These are phyloP conservation scores for Suillus sp. DNA, from an alignment of 768 basidiomycete genomes.

Conservation along the genomic window DNA sequence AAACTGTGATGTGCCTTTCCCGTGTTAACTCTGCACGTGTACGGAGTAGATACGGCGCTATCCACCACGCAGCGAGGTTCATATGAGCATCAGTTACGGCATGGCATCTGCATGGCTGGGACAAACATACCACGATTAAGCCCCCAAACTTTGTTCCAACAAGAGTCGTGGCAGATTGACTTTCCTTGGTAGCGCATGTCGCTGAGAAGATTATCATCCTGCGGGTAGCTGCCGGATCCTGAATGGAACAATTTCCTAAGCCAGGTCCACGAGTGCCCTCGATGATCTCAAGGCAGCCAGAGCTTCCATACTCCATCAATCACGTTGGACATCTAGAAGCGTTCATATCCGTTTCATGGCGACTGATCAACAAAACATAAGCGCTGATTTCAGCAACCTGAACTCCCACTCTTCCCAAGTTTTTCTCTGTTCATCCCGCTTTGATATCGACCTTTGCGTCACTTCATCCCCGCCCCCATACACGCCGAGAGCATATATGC, in stretches of 20 bases:
- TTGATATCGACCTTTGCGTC: background rate
- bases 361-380: conserved; percentile 4
- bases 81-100: conserved; percentile 3
- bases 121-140: background rate
- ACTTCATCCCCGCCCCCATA: background rate
- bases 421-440: background rate
- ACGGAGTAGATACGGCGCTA: conserved; percentile 2
- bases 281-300: background rate
- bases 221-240: background rate
- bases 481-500: conserved; percentile 2
- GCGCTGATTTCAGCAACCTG: conserved; percentile 3
- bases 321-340: conserved; percentile 4
- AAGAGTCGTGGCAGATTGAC: background rate
- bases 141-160: background rate
- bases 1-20: background rate
- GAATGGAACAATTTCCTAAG: background rate
- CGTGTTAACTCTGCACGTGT: conserved; percentile 6
- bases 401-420: background rate
- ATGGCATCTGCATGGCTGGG: background rate
- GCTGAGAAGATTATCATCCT: background rate
- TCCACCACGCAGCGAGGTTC: background rate
- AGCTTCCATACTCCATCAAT: conserved; percentile 7
- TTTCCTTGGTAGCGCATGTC: background rate
- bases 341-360: conserved; percentile 5
- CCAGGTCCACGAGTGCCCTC: background rate